Conservation (phyloP, 2,329 filamentous ascomycete genomes). For the Scytalidium sp. region DNA sequence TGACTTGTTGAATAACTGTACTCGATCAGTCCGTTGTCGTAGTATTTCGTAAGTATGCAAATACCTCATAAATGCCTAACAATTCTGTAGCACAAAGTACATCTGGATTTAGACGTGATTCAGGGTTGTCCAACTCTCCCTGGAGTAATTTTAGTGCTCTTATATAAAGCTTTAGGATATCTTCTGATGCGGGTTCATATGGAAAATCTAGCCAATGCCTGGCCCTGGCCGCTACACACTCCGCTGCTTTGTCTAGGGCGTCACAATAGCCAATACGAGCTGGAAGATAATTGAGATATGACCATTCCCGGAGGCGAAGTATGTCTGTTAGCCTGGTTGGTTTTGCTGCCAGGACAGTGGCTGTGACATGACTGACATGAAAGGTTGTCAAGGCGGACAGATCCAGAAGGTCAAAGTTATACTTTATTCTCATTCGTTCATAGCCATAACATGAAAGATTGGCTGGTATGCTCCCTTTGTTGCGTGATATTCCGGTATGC, state of each 20-base stretch:
- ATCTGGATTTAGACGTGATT: no score
- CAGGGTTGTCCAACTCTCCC: no score
- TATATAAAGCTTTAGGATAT: no score
- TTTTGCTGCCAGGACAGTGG: conserved; percentile 16
- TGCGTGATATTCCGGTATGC: no score
- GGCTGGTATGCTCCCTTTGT: conserved; percentile 3
- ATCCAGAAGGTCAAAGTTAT: conserved; percentile 22
- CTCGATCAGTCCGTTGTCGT: no score
- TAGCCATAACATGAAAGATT: conserved; percentile 19
- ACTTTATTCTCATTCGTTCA: conserved; percentile 19
- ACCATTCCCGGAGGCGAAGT: conserved; percentile 20
- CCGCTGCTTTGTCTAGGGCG: conserved; percentile 21
- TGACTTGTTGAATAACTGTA: conserved; percentile 29
- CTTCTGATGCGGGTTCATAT: conserved; percentile 11
- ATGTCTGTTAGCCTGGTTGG: conserved; percentile 19
- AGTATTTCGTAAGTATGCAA: no score
- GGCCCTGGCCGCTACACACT: conserved; percentile 25
- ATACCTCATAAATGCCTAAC: no score
- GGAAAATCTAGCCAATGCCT: conserved; percentile 21
- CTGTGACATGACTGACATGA: conserved; percentile 21
- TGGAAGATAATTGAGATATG: conserved; percentile 24
- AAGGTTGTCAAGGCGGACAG: conserved; percentile 23
- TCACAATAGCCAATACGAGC: conserved; percentile 18
- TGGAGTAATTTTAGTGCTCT: no score
- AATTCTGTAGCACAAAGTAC: conserved; percentile 14